Conservation (phyloP, 495 filamentous ascomycete species). For the Penicillium taxi region DNA sequence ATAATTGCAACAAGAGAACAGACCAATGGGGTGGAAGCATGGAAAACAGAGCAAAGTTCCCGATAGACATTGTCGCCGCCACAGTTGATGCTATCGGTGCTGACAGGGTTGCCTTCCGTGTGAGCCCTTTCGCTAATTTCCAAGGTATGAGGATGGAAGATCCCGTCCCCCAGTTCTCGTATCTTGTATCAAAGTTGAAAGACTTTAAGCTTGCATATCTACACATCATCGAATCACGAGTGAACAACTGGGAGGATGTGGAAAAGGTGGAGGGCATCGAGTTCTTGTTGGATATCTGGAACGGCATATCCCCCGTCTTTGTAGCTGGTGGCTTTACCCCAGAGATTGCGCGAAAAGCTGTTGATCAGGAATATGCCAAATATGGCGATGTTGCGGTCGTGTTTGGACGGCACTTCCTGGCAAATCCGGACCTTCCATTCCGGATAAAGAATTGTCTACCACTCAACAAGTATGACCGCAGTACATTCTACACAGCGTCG, state of each 20-base stretch:
- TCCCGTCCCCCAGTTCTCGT: slow-evolving; percentile 50
- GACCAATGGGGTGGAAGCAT: slow-evolving; percentile 63
- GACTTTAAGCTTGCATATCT: slow-evolving; percentile 41
- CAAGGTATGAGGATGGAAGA: slow-evolving; percentile 60
- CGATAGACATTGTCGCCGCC: slow-evolving; percentile 50
- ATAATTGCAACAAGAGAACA: slow-evolving; percentile 51
- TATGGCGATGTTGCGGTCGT: slow-evolving; percentile 41
- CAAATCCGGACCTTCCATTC: slow-evolving; percentile 59
- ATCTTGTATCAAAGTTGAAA: neutral
- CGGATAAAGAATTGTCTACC: slow-evolving; percentile 45
- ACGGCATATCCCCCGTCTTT: slow-evolving; percentile 34
- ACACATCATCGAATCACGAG: slow-evolving; percentile 49
- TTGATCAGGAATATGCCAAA: slow-evolving; percentile 9
- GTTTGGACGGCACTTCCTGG: slow-evolving; percentile 56
- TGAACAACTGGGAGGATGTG: slow-evolving; percentile 34
- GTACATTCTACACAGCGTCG: slow-evolving; percentile 45
- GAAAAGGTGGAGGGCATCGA: slow-evolving; percentile 10
- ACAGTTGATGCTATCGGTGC: slow-evolving; percentile 54
- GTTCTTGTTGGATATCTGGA: neutral
- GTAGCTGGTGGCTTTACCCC: slow-evolving; percentile 48
- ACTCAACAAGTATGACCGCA: slow-evolving; percentile 45
- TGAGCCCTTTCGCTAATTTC: slow-evolving; percentile 54
- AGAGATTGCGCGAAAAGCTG: slow-evolving; percentile 25
- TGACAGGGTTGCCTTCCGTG: slow-evolving; percentile 47
- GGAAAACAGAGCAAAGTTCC: slow-evolving; percentile 56